Evolutionary conservation across 169 alveolate species (phyloP).

Genomic region (Plasmodium knowlesi): DNA sequence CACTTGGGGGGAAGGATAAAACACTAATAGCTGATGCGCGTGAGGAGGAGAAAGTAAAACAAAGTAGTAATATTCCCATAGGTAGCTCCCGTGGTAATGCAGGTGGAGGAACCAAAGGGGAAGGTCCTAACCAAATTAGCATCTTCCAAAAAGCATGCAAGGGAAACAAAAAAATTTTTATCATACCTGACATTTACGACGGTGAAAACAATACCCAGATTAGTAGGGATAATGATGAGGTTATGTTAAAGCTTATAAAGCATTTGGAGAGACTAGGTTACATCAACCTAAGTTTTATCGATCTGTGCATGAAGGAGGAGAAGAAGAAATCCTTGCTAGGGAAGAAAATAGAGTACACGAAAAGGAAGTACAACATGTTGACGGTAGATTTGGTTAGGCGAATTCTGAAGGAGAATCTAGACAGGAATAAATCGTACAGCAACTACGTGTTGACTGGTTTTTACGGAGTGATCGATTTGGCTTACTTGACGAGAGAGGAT

Average conservation of each 20-base stretch:
- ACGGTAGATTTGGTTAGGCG: slow-evolving; percentile 61
- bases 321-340: slow-evolving; percentile 69
- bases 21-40: neutral
- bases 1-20: neutral
- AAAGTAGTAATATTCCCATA: neutral
- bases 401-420: slow-evolving; percentile 66
- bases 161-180: slow-evolving; percentile 15
- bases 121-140: neutral
- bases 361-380: slow-evolving; percentile 46
- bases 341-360: slow-evolving; percentile 68
- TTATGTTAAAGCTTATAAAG: slow-evolving; percentile 13
- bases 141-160: neutral
- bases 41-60: neutral
- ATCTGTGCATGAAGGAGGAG: slow-evolving; percentile 60
- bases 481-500: slow-evolving; percentile 13
- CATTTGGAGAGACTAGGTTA: slow-evolving; percentile 49
- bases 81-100: neutral
- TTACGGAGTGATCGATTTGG: slow-evolving; percentile 10
- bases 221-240: slow-evolving; percentile 2
- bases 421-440: slow-evolving; percentile 21
- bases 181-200: slow-evolving; percentile 31
- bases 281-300: slow-evolving; percentile 37
- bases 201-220: neutral
- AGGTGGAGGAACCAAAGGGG: neutral
- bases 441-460: slow-evolving; percentile 39